A percentile compares a stretch with the other conserved stretches of the same genome.
Evolutionary conservation across 2,329 filamentous ascomycete genomes (phyloP).

Genomic region (Bipolaris gigantea): DNA sequence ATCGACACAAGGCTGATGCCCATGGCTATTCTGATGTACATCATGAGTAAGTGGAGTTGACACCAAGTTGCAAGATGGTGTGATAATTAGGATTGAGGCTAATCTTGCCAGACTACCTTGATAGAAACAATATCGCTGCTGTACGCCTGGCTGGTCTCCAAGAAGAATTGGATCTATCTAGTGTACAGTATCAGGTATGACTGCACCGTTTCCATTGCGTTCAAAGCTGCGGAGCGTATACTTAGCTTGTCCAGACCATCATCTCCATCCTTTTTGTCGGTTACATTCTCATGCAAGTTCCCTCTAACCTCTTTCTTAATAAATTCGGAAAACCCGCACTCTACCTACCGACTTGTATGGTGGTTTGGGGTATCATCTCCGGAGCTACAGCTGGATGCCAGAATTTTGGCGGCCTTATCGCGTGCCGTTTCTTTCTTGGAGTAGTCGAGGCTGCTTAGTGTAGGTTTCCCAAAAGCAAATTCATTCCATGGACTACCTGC

Average conservation of each 20-base stretch:
- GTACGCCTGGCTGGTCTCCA: slow-evolving; percentile 65
- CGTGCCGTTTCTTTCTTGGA: slow-evolving; percentile 56
- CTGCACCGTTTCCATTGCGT: not conserved
- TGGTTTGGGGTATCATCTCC: slow-evolving; percentile 48
- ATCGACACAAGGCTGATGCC: slow-evolving; percentile 70
- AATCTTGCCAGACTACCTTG: slow-evolving; percentile 29
- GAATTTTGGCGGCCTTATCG: slow-evolving; percentile 51
- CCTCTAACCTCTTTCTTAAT: slow-evolving; percentile 52
- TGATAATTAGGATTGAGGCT: not conserved
- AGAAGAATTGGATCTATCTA: slow-evolving; percentile 58
- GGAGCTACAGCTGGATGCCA: slow-evolving; percentile 46
- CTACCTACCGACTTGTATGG: slow-evolving; percentile 48
- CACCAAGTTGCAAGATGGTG: not conserved
- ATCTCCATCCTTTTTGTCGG: slow-evolving; percentile 63
- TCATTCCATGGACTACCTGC: no score
- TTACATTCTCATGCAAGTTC: slow-evolving; percentile 52
- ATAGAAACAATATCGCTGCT: slow-evolving; percentile 69
- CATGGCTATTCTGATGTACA: slow-evolving; percentile 73
- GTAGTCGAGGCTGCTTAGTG: slow-evolving; percentile 56
- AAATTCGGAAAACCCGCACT: slow-evolving; percentile 45
- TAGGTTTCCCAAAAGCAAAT: no score
- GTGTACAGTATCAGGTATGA: slow-evolving; percentile 65
- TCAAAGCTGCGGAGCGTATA: not conserved
- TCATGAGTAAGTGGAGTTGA: slow-evolving; percentile 65
- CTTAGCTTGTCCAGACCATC: slow-evolving; percentile 24